Conservation (phyloP, 331 rosid genomes). For the Acacia concinna region DNA sequence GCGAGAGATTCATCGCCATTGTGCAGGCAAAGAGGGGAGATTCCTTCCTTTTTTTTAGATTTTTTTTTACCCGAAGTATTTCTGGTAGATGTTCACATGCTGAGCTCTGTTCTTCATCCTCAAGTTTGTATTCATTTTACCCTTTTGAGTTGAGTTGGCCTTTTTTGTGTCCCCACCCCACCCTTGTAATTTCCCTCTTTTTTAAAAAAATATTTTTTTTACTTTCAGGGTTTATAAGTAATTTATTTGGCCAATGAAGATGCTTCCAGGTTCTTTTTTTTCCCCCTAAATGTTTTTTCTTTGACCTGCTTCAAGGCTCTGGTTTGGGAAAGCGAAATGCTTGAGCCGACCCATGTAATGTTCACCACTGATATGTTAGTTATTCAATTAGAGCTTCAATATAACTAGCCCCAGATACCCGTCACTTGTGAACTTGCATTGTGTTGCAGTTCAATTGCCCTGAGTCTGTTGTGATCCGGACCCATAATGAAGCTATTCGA, state of each 20-base stretch:
- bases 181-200: not conserved
- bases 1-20: slow-evolving; percentile 16
- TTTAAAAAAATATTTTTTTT: not conserved
- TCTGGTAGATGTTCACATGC: slow-evolving; percentile 3
- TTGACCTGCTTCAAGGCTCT: not conserved
- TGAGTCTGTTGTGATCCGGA: not conserved
- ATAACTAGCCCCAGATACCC: not conserved
- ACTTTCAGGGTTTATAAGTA: not conserved
- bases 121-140: not conserved
- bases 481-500: not conserved
- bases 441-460: not conserved
- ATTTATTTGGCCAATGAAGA: slow-evolving; percentile 21
- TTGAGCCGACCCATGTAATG: slow-evolving; percentile 27
- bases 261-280: not conserved
- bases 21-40: slow-evolving; percentile 27
- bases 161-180: not conserved
- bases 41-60: not conserved
- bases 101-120: slow-evolving; percentile 17
- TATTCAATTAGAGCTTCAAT: not conserved
- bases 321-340: slow-evolving; percentile 22
- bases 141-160: not conserved
- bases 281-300: no score
- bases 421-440: not conserved
- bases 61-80: not conserved
- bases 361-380: slow-evolving; percentile 15